A percentile compares a stretch with the other conserved stretches of the same genome.
Conservation (phyloP, 2,329 filamentous ascomycete genomes). For the Raffaelea ambrosiae region DNA sequence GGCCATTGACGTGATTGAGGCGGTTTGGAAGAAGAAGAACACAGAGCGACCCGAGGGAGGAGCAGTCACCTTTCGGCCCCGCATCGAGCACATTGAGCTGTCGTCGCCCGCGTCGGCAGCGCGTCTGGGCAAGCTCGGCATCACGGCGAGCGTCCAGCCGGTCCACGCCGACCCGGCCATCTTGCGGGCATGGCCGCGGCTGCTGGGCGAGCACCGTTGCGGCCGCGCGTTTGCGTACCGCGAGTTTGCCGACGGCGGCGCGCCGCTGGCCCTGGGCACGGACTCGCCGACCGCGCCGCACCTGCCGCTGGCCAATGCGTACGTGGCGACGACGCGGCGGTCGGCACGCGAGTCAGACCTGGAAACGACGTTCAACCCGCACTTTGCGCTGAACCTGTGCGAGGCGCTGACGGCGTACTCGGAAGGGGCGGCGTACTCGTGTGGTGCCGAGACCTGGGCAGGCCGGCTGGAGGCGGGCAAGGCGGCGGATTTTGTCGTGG, state of each 20-base stretch:
- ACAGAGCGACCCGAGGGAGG: conserved; percentile 15
- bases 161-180: conserved; percentile 54
- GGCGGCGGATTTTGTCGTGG: conserved; percentile 49
- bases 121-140: conserved; percentile 48
- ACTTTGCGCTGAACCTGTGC: conserved; percentile 43
- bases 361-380: conserved; percentile 36
- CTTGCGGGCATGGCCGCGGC: conserved; percentile 49
- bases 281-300: conserved; percentile 53
- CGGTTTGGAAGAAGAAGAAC: conserved; percentile 19
- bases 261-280: conserved; percentile 46
- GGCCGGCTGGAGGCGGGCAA: conserved; percentile 44
- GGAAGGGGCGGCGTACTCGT: conserved; percentile 46
- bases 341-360: conserved; percentile 40
- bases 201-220: conserved; percentile 46
- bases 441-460: conserved; percentile 45
- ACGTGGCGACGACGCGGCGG: conserved; percentile 48
- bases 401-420: conserved; percentile 47
- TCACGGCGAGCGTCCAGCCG: conserved; percentile 51
- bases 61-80: conserved; percentile 47
- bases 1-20: conserved; percentile 47
- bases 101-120: conserved; percentile 44
- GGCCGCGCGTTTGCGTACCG: conserved; percentile 54
- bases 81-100: conserved; percentile 59
- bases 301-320: conserved; percentile 45
- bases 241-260: conserved; percentile 48